These are phyloP conservation scores for Globisporangium rhizosaccharum DNA, from an alignment of 352 stramenopile genomes.

Conservation along the genomic window DNA sequence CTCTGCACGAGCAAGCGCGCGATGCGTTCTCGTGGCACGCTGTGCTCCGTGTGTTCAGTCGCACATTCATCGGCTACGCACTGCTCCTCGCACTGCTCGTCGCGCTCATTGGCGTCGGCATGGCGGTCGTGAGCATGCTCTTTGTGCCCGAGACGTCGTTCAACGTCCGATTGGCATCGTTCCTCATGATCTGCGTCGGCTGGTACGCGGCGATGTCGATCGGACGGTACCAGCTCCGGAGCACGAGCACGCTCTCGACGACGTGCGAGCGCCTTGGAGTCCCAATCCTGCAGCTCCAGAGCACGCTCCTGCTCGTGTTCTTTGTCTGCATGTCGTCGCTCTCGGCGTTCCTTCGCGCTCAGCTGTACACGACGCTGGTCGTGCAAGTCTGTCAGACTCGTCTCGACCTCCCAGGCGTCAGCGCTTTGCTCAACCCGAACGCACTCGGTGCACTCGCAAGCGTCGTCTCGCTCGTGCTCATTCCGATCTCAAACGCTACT, in stretches of 20 bases:
- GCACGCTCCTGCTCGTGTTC: slow-evolving; percentile 22
- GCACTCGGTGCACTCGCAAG: slow-evolving; percentile 17
- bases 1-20: slow-evolving; percentile 19
- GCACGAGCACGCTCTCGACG: slow-evolving; percentile 29
- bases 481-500: slow-evolving; percentile 13
- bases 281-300: slow-evolving; percentile 21
- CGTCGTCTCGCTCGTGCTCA: slow-evolving; percentile 13
- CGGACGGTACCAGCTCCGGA: slow-evolving; percentile 35
- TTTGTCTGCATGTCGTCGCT: slow-evolving; percentile 43
- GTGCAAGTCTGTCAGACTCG: slow-evolving; percentile 60
- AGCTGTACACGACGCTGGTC: slow-evolving; percentile 65
- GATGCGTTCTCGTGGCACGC: slow-evolving; percentile 11
- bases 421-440: slow-evolving; percentile 34
- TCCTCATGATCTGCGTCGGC: slow-evolving; percentile 36
- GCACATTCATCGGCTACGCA: slow-evolving; percentile 20
- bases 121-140: slow-evolving; percentile 24
- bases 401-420: slow-evolving; percentile 25
- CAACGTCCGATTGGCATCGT: slow-evolving; percentile 29
- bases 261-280: slow-evolving; percentile 31
- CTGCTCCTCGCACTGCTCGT: slow-evolving; percentile 24
- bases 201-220: slow-evolving; percentile 42
- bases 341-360: slow-evolving; percentile 55
- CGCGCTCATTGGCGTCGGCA: slow-evolving; percentile 18
- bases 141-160: slow-evolving; percentile 23
- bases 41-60: slow-evolving; percentile 23